phyloP scores from a whole-genome alignment of 805 yeast species.

The Suhomyces emberorum region DNA sequence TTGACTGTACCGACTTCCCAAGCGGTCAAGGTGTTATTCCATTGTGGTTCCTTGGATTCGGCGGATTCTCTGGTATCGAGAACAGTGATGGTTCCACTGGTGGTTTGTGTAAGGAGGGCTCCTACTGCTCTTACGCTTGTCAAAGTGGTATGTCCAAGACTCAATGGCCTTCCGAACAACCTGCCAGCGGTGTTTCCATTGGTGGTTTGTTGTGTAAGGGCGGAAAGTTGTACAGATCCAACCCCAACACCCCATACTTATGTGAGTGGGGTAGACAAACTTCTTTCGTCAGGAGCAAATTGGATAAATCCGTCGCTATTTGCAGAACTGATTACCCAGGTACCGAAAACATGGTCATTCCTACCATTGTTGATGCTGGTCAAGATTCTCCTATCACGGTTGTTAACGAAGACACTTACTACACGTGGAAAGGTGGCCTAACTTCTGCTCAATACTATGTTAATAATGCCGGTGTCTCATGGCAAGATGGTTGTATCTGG shows the following conservation, averaged over 20 bases:
- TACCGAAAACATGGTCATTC: constrained; percentile 96
- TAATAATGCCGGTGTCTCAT: constrained; percentile 90
- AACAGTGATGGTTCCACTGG: constrained; percentile 57
- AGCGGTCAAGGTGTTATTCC: constrained; percentile 80
- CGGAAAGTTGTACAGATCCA: constrained; percentile 83
- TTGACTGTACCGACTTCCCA: constrained; percentile 69
- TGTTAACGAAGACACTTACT: constrained; percentile 75
- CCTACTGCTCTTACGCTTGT: constrained; percentile 96
- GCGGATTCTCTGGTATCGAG: constrained; percentile 82
- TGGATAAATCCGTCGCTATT: constrained; percentile 69
- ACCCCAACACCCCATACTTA: constrained; percentile 60
- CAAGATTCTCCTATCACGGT: constrained; percentile 64
- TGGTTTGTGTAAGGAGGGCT: constrained; percentile 78
- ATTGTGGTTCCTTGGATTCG: constrained; percentile 67
- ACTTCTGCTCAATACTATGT: constrained; percentile 97
- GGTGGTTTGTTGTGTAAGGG: constrained; percentile 88
- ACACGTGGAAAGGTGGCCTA: constrained; percentile 71
- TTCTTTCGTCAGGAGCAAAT: constrained; percentile 65
- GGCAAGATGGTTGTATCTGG: constrained; percentile 94
- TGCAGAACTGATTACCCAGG: constrained; percentile 99
- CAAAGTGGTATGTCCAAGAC: constrained; percentile 99
- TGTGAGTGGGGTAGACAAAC: constrained; percentile 84
- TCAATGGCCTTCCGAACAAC: constrained; percentile 92
- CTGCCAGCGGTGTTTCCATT: constrained; percentile 81
- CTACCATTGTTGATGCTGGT: constrained; percentile 79